Evolutionary conservation across 2,329 filamentous ascomycete species (phyloP).

Genomic region (Fonsecaea monophora): DNA sequence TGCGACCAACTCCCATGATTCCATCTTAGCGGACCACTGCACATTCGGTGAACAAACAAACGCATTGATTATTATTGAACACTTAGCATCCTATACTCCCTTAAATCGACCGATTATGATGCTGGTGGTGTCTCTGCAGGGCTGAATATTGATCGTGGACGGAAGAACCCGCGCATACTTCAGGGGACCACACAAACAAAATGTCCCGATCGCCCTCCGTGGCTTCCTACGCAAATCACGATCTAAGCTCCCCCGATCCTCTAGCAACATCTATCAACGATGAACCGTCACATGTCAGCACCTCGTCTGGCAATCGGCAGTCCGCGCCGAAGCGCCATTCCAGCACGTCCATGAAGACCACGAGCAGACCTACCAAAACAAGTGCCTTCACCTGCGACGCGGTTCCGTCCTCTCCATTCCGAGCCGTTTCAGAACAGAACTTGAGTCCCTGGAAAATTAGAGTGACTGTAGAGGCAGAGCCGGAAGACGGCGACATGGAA

Average conservation of each 20-base stretch:
- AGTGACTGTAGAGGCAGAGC: conserved; percentile 56
- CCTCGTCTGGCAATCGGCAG: conserved; percentile 12
- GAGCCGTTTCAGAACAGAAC: conserved; percentile 42
- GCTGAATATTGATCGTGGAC: background rate
- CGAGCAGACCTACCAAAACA: conserved; percentile 16
- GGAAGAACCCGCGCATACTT: conserved; percentile 13
- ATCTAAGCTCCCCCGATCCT: conserved; percentile 41
- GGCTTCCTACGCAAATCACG: conserved; percentile 23
- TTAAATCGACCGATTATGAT: background rate
- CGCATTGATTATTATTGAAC: background rate
- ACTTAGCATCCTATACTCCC: background rate
- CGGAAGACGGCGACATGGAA: conserved; percentile 49
- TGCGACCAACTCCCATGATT: background rate
- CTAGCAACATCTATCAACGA: conserved; percentile 33
- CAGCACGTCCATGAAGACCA: background rate
- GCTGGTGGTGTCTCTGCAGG: background rate
- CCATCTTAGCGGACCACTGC: background rate
- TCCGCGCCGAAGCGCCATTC: conserved; percentile 16
- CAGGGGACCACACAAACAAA: conserved; percentile 3
- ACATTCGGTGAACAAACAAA: background rate
- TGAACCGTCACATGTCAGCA: conserved; percentile 6
- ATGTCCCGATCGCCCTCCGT: conserved; percentile 27
- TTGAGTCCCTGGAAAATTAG: conserved; percentile 57
- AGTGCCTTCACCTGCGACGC: conserved; percentile 15
- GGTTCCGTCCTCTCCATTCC: conserved; percentile 26